Conservation (phyloP, 805 yeast genomes). For the Lachancea nothofagi region DNA sequence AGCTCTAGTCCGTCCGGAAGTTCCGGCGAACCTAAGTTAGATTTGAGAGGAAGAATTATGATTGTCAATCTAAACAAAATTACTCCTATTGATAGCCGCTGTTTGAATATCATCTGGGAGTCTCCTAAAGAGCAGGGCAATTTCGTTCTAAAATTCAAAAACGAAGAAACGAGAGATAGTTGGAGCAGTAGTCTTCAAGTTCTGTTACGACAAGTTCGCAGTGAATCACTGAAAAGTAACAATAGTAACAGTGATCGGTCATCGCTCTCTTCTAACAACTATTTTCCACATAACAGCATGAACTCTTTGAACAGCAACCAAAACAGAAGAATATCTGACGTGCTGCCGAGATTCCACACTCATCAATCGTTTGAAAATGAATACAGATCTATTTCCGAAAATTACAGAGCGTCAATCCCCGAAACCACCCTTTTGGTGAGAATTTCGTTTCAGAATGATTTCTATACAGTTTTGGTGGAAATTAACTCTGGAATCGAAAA, state of each 20-base stretch:
- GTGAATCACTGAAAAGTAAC: constrained; percentile 30
- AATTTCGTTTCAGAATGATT: constrained; percentile 41
- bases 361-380: constrained; percentile 29
- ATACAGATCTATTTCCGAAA: constrained; percentile 38
- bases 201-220: constrained; percentile 28
- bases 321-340: constrained; percentile 27
- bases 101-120: constrained; percentile 69
- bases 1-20: constrained; percentile 13
- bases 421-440: constrained; percentile 37
- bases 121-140: constrained; percentile 84
- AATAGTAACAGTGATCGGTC: constrained; percentile 28
- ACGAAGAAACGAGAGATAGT: constrained; percentile 75
- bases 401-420: constrained; percentile 36
- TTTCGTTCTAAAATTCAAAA: constrained; percentile 72
- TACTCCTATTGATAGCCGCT: constrained; percentile 44
- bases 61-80: constrained; percentile 57
- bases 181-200: constrained; percentile 68
- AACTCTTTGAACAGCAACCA: constrained; percentile 22
- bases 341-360: constrained; percentile 23
- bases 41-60: constrained; percentile 77
- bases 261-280: constrained; percentile 20
- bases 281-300: constrained; percentile 26
- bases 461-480: constrained; percentile 63
- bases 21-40: constrained; percentile 38
- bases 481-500: constrained; percentile 45